These are phyloP conservation scores for Citrus cavaleriei DNA, from an alignment of 345 rosid genomes.

Conservation along the genomic window DNA sequence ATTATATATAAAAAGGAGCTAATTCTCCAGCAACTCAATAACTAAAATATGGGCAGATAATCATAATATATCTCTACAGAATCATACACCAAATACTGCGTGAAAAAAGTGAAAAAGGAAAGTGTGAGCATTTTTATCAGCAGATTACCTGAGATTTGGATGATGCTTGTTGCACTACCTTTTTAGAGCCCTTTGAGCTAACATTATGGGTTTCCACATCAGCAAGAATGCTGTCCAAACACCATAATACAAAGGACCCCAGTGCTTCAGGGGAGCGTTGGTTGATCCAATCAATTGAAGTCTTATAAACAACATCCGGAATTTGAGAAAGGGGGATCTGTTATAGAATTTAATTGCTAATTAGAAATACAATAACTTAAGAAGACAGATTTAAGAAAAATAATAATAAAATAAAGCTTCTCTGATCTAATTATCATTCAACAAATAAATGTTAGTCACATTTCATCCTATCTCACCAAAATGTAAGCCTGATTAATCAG, in stretches of 20 bases:
- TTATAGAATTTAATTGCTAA: constrained; percentile 4
- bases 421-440: background rate
- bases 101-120: background rate
- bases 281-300: constrained; percentile 72
- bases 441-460: background rate
- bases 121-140: constrained; percentile 8
- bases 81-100: background rate
- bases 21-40: background rate
- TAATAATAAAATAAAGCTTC: background rate
- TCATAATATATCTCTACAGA: background rate
- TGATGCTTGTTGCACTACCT: constrained; percentile 42
- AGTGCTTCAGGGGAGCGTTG: constrained; percentile 58
- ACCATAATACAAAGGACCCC: constrained; percentile 58
- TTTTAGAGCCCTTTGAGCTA: constrained; percentile 56
- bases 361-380: background rate
- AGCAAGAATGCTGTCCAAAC: constrained; percentile 54
- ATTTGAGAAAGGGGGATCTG: constrained; percentile 68
- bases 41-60: background rate
- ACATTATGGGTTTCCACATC: constrained; percentile 51
- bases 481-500: background rate
- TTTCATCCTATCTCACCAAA: background rate
- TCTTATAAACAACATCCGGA: constrained; percentile 58
- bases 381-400: background rate
- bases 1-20: background rate
- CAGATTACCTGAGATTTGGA: constrained; percentile 59